Evolutionary conservation across 306 rosid species (phyloP), one percentile per base, ranked within the genome.

Genomic region (Hippophae gyantsensis): DNA sequence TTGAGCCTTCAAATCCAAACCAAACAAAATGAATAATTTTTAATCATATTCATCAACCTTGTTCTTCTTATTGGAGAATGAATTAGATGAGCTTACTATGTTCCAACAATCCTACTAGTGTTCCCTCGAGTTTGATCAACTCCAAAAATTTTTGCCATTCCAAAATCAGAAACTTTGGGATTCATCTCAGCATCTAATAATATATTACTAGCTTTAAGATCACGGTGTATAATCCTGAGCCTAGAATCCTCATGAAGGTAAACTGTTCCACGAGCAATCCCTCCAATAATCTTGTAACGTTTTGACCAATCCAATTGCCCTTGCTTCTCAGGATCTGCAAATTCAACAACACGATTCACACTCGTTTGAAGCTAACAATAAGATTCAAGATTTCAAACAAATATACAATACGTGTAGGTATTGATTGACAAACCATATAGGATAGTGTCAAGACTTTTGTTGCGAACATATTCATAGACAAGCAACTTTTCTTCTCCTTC

Each of bases 401-500:
- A 12, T 12, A 49, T 49, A 7, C 53, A 13, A 5, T 0, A 3
- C 53, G 43, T 26, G 54, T 25, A 64, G 43, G 46, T 2, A 26
- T n/a, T 5, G 32, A 26, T 2, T 42, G 3, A 6, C 41, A 55
- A 5, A 84, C 90, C 90, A 9, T 49, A 73, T 62, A 81, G 62
- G 63, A 81, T 65, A 63, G 54, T 48, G 61, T 84, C 81, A 1
- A 84, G 82, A 42, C 90, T 84, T 42, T 70, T 73, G 68, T 81
- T 82, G 50, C 76, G 62, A 27, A 85, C 70, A 6, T 58, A 77
- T 56, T 83, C 87, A 48, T 83, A 83, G 38, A 83, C 62, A 13
- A 86, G 87, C 5, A 86, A 60, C 61, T 78, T 83, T 10, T 86
- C 90, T 23, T 70, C 69, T 10, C 67, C 72, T 65, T 81, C 86